Conservation (phyloP, 106 monocot genomes). For the Hemerocallis citrina region DNA sequence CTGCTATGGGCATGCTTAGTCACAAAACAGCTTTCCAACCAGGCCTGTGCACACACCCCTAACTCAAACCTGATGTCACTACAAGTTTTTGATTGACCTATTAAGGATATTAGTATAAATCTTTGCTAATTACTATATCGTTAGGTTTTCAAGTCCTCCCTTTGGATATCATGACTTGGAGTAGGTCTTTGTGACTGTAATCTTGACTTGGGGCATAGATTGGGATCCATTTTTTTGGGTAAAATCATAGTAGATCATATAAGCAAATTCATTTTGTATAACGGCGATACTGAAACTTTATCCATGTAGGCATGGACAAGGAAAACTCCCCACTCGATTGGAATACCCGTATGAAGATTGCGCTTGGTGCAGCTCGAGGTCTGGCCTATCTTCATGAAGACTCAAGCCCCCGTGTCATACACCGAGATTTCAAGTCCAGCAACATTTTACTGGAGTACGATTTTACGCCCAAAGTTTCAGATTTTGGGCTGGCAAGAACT, state of each 20-base stretch:
- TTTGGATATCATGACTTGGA: background rate
- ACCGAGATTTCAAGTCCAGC: constrained; percentile 96
- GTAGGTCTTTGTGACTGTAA: background rate
- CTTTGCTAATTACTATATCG: too few relatives aligned
- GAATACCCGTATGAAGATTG: constrained; percentile 75
- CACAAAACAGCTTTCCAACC: too few relatives aligned
- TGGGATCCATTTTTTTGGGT: too few relatives aligned
- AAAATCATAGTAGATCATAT: too few relatives aligned
- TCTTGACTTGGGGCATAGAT: background rate
- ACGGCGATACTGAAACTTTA: too few relatives aligned
- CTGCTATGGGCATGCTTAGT: too few relatives aligned
- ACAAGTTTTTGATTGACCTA: too few relatives aligned
- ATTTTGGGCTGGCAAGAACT: constrained; percentile 85
- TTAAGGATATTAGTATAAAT: too few relatives aligned
- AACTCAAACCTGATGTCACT: too few relatives aligned
- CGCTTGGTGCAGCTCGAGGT: constrained; percentile 87
- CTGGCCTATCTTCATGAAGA: constrained; percentile 95
- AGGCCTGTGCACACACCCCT: too few relatives aligned
- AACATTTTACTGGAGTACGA: constrained; percentile 85
- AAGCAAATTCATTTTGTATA: too few relatives aligned
- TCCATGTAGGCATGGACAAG: constrained; percentile 48
- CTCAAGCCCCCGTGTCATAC: constrained; percentile 89
- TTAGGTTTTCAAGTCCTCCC: background rate
- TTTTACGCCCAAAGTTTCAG: constrained; percentile 86
- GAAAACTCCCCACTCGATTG: constrained; percentile 67